These are phyloP conservation scores for Niebla homalea DNA, from an alignment of 495 filamentous ascomycete genomes.

Conservation along the genomic window DNA sequence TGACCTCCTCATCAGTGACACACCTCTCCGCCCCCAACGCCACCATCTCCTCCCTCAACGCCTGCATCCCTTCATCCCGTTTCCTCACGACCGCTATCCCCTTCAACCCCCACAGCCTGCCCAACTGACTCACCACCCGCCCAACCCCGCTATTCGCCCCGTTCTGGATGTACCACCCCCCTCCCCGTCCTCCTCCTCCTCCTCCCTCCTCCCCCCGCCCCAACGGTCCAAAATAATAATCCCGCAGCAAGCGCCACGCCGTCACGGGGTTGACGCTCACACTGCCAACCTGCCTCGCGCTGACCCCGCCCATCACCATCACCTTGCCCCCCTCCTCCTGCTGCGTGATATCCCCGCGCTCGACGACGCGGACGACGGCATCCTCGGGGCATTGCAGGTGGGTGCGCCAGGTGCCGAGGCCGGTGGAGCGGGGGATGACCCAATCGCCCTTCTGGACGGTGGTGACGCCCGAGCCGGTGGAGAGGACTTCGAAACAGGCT, in stretches of 20 bases:
- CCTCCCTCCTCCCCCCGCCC: constrained; percentile 37
- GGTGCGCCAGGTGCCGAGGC: constrained; percentile 86
- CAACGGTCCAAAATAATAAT: too few relatives aligned
- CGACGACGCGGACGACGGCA: constrained; percentile 44
- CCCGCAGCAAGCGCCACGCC: constrained; percentile 81
- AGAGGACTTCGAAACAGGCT: constrained; percentile 72
- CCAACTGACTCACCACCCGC: constrained; percentile 76
- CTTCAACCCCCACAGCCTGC: constrained; percentile 66
- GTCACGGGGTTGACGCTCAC: constrained; percentile 86
- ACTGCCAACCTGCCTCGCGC: constrained; percentile 62
- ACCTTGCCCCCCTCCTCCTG: constrained; percentile 30
- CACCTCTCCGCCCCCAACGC: constrained; percentile 66
- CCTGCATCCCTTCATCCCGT: constrained; percentile 44
- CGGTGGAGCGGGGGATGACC: constrained; percentile 71
- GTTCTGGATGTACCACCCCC: constrained; percentile 91
- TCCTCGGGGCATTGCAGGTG: constrained; percentile 62
- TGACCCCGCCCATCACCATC: constrained; percentile 48
- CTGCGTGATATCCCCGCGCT: too few relatives aligned
- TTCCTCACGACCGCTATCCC: constrained; percentile 76
- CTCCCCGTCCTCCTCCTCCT: constrained; percentile 14
- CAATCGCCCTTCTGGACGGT: constrained; percentile 62
- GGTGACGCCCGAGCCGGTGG: constrained; percentile 45
- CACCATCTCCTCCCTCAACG: constrained; percentile 54
- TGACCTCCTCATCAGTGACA: constrained; percentile 67
- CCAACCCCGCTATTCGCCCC: constrained; percentile 91